Evolutionary conservation across 371 early-diverging fungal genomes (phyloP).

Genomic region (Zancudomyces culisetae): DNA sequence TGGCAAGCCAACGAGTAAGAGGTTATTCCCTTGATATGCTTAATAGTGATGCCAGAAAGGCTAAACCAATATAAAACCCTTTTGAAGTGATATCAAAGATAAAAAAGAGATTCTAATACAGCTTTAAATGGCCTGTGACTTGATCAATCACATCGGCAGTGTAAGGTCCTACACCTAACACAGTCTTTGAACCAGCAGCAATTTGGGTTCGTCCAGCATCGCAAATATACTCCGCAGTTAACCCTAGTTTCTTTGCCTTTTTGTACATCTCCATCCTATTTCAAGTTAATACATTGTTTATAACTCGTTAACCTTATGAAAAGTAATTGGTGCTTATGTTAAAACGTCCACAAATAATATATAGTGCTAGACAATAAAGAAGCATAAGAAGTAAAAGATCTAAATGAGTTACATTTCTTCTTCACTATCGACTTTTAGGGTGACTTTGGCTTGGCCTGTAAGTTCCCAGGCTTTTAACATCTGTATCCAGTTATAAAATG

Average conservation of each 20-base stretch:
- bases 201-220: slow-evolving; percentile 98
- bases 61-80: too few species aligned
- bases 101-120: slow-evolving; percentile 46
- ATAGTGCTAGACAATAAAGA: background rate
- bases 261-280: slow-evolving; percentile 40
- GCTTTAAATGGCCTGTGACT: slow-evolving; percentile 69
- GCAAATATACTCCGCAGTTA: slow-evolving; percentile 61
- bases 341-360: background rate
- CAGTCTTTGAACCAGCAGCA: slow-evolving; percentile 85
- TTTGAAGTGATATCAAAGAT: too few species aligned
- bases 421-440: slow-evolving; percentile 58
- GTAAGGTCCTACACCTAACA: slow-evolving; percentile 89
- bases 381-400: background rate
- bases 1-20: too few species aligned
- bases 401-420: slow-evolving; percentile 41
- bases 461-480: slow-evolving; percentile 52
- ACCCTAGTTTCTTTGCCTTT: slow-evolving; percentile 40
- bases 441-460: slow-evolving; percentile 72
- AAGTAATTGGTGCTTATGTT: slow-evolving; percentile 1
- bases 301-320: background rate
- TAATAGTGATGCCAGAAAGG: too few species aligned
- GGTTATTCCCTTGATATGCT: too few species aligned
- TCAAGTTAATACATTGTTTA: too few species aligned
- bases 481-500: slow-evolving; percentile 5
- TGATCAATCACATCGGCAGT: slow-evolving; percentile 55